Conservation (phyloP, 1,284 basidiomycete species). For the Rhodotorula sp. region DNA sequence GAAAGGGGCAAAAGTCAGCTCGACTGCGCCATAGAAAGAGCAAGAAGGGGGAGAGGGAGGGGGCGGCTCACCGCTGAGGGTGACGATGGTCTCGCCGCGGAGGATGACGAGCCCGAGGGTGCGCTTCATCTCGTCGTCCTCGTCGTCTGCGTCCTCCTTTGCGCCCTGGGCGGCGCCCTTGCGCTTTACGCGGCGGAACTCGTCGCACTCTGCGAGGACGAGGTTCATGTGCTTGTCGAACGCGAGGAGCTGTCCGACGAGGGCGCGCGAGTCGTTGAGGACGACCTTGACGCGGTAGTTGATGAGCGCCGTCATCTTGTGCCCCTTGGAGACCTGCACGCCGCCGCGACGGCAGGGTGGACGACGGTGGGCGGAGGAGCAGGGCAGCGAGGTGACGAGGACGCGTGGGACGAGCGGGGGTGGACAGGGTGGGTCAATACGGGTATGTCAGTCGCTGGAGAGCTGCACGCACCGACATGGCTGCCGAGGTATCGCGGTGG, state of each 20-base stretch:
- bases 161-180: conserved; percentile 52
- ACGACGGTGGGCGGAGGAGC: no score
- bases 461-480: background rate
- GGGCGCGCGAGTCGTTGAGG: conserved; percentile 93
- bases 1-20: background rate
- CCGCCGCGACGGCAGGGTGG: background rate
- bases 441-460: no score
- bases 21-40: no score
- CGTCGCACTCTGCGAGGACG: conserved; percentile 95
- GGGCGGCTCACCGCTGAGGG: conserved; percentile 60
- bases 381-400: background rate
- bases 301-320: conserved; percentile 96
- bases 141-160: conserved; percentile 44
- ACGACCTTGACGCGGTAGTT: conserved; percentile 98
- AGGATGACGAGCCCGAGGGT: conserved; percentile 93
- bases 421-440: no score
- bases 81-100: conserved; percentile 94
- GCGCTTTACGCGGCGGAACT: conserved; percentile 81
- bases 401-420: background rate
- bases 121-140: conserved; percentile 92
- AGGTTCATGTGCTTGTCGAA: conserved; percentile 99
- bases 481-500: background rate
- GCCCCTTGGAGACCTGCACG: conserved; percentile 56
- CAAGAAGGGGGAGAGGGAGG: background rate
- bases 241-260: conserved; percentile 98